Conservation (phyloP, 148 eudicot genomes). For the Drosera capensis region DNA sequence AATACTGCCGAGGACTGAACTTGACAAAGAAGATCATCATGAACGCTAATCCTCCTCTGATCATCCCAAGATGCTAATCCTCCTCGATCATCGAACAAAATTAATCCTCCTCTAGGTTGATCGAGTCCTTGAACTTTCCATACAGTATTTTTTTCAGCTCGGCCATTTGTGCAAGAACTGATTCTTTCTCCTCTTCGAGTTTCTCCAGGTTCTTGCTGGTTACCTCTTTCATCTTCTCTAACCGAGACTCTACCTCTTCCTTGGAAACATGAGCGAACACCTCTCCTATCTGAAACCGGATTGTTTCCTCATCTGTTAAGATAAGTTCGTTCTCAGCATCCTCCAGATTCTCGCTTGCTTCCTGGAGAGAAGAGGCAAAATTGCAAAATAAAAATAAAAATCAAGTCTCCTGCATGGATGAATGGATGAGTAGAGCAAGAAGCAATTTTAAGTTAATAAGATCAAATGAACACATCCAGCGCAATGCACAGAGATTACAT, state of each 20-base stretch:
- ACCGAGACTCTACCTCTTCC: constrained; percentile 78
- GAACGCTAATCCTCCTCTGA: too few relatives aligned
- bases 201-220: constrained; percentile 57
- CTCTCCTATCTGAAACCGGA: constrained; percentile 95
- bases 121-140: constrained; percentile 91
- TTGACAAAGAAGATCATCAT: too few relatives aligned
- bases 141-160: constrained; percentile 75
- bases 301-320: constrained; percentile 72
- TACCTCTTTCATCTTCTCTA: constrained; percentile 66
- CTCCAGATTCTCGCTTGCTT: constrained; percentile 68
- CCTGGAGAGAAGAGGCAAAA: constrained; percentile 25
- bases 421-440: too few relatives aligned
- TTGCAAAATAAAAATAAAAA: too few relatives aligned
- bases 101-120: constrained; percentile 94
- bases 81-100: too few relatives aligned
- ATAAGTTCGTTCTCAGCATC: constrained; percentile 90
- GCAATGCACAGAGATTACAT: too few relatives aligned
- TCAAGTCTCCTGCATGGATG: too few relatives aligned
- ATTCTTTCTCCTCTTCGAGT: constrained; percentile 75
- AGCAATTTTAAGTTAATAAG: too few relatives aligned
- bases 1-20: too few relatives aligned
- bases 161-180: constrained; percentile 63
- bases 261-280: constrained; percentile 85
- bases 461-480: too few relatives aligned
- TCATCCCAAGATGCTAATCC: too few relatives aligned